phyloP scores from a whole-genome alignment of 805 yeast genomes.

The Myxozyma vanderwaltii region DNA sequence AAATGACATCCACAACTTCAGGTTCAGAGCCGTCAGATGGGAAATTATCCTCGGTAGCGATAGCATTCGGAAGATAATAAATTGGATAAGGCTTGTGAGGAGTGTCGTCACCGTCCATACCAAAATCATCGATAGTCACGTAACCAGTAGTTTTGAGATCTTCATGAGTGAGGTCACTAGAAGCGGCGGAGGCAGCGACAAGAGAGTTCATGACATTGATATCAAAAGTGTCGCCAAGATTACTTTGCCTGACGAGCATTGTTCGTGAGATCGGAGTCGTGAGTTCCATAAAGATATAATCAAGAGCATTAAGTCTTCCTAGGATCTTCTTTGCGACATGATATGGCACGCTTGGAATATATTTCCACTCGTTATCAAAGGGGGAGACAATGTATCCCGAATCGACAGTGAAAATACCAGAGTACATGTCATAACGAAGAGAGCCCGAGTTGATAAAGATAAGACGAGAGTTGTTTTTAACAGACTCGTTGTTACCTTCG shows the following conservation, averaged over 20 bases:
- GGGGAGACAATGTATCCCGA: slow-evolving; percentile 84
- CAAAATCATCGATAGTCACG: slow-evolving; percentile 81
- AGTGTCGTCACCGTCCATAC: slow-evolving; percentile 83
- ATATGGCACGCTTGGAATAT: slow-evolving; percentile 59
- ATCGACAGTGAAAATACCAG: slow-evolving; percentile 81
- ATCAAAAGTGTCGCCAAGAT: slow-evolving; percentile 30
- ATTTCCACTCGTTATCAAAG: slow-evolving; percentile 77
- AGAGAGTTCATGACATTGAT: slow-evolving; percentile 26
- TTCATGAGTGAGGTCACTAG: slow-evolving; percentile 35
- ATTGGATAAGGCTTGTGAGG: slow-evolving; percentile 60
- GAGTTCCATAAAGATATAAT: slow-evolving; percentile 46
- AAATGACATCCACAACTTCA: slow-evolving; percentile 53
- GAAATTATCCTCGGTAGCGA: slow-evolving; percentile 51
- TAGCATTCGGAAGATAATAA: slow-evolving; percentile 76
- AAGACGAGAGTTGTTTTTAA: slow-evolving; percentile 48
- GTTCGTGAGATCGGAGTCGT: slow-evolving; percentile 34
- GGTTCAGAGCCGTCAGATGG: slow-evolving; percentile 23
- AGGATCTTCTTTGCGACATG: slow-evolving; percentile 57
- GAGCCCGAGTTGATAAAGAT: slow-evolving; percentile 85
- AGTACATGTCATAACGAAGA: slow-evolving; percentile 78
- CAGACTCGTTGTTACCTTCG: slow-evolving; percentile 35
- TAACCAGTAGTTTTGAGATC: slow-evolving; percentile 61
- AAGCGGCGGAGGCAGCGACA: slow-evolving; percentile 31
- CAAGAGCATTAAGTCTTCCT: slow-evolving; percentile 57
- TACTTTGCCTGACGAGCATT: slow-evolving; percentile 27